Percentiles rank a stretch among this genome's conserved stretches.
Evolutionary conservation across 1,139 yeast genomes (phyloP).

Genomic region (Yamadazyma mexicana): DNA sequence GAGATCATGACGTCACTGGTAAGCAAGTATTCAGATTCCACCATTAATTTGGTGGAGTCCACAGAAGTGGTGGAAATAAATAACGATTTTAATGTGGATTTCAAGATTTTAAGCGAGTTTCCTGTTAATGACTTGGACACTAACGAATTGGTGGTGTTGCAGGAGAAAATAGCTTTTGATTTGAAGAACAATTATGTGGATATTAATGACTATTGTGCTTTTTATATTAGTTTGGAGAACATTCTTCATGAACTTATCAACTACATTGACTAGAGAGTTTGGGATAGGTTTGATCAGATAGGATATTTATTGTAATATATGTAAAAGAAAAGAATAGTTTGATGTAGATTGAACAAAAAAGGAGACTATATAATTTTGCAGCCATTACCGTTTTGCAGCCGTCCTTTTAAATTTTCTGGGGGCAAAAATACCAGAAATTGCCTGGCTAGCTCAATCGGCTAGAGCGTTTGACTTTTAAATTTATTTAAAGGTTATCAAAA

Average conservation of each 20-base stretch:
- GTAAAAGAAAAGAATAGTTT: too few relatives aligned
- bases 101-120: slow-evolving; percentile 11
- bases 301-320: too few relatives aligned
- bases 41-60: slow-evolving; percentile 11
- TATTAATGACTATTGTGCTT: slow-evolving; percentile 47
- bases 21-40: slow-evolving; percentile 10
- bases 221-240: slow-evolving; percentile 43
- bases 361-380: too few relatives aligned
- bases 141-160: slow-evolving; percentile 33
- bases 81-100: slow-evolving; percentile 16
- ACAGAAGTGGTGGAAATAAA: slow-evolving; percentile 7
- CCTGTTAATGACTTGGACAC: slow-evolving; percentile 10
- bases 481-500: slow-evolving; percentile 14
- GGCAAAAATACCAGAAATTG: slow-evolving; percentile 3
- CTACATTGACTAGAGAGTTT: slow-evolving; percentile 21
- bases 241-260: slow-evolving; percentile 42
- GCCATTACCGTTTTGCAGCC: too few relatives aligned
- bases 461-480: slow-evolving; percentile 22
- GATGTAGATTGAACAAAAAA: too few relatives aligned
- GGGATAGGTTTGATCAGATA: too few relatives aligned
- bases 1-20: background rate
- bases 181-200: slow-evolving; percentile 46
- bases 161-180: slow-evolving; percentile 42
- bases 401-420: background rate
- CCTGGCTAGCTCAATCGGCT: slow-evolving; percentile 24